These are phyloP conservation scores for Dichotomopilus funicola DNA, from an alignment of 2,329 filamentous ascomycete species.

Conservation along the genomic window DNA sequence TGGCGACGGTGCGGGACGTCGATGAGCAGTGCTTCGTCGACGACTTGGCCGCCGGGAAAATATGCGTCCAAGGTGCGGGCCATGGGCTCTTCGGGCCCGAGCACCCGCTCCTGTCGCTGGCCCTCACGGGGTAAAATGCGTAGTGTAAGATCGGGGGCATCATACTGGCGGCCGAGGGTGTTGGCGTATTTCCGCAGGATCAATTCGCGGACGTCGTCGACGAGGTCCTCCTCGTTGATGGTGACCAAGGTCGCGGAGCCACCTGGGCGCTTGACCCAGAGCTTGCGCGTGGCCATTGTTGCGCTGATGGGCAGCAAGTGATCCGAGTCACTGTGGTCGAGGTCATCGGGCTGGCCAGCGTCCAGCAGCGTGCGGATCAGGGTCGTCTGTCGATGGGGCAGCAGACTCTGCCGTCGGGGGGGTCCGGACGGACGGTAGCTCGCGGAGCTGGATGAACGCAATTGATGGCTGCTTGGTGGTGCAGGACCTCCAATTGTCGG, in stretches of 20 bases:
- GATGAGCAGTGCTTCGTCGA: constrained; percentile 86
- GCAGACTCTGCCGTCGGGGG: constrained; percentile 38
- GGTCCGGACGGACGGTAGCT: constrained; percentile 23
- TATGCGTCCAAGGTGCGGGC: constrained; percentile 69
- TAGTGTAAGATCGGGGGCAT: constrained; percentile 81
- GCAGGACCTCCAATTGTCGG: background rate
- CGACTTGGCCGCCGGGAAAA: constrained; percentile 78
- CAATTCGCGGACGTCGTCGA: constrained; percentile 90
- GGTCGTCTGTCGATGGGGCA: constrained; percentile 39
- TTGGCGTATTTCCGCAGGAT: constrained; percentile 92
- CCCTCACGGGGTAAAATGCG: constrained; percentile 70
- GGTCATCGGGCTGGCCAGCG: constrained; percentile 34
- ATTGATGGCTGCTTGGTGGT: constrained; percentile 12
- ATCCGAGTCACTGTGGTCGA: constrained; percentile 30
- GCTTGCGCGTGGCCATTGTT: constrained; percentile 65
- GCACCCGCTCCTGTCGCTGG: constrained; percentile 54
- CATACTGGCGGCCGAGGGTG: constrained; percentile 79
- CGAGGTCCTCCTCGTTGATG: constrained; percentile 79
- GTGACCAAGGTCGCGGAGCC: constrained; percentile 82
- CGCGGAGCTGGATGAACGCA: constrained; percentile 24
- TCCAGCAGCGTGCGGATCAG: constrained; percentile 49
- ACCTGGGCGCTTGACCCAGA: constrained; percentile 87
- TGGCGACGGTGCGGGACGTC: constrained; percentile 66
- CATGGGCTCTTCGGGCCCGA: constrained; percentile 85
- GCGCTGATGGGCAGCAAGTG: constrained; percentile 33